Conservation (phyloP, 306 rosid genomes). For the Prosopis cineraria region DNA sequence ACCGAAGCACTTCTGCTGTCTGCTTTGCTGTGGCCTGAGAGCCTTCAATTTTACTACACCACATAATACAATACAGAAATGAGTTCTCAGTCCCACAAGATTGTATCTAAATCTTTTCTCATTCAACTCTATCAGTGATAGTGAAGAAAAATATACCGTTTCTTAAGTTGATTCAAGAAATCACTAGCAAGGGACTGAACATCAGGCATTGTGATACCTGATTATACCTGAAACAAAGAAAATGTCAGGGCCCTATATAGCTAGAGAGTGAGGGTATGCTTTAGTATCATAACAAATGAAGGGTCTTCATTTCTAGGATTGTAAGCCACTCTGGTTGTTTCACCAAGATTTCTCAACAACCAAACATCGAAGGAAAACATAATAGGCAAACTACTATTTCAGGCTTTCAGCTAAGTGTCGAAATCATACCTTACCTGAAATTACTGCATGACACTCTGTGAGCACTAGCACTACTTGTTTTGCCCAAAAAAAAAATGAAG, state of each 20-base stretch:
- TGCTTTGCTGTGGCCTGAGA: constrained; percentile 86
- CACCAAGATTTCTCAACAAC: constrained; percentile 18
- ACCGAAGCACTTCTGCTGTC: constrained; percentile 82
- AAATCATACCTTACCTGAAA: background rate
- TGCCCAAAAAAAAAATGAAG: background rate
- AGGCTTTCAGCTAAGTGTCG: background rate
- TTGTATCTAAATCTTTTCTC: constrained; percentile 15
- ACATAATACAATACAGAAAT: background rate
- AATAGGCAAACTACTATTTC: background rate
- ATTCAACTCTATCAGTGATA: constrained; percentile 18
- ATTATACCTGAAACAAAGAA: constrained; percentile 40
- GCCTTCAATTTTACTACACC: constrained; percentile 89
- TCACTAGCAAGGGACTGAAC: constrained; percentile 76
- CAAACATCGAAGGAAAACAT: background rate
- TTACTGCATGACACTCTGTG: background rate
- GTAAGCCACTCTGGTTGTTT: background rate
- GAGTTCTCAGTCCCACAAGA: background rate
- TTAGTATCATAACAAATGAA: background rate
- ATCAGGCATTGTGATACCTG: constrained; percentile 75
- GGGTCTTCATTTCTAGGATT: background rate
- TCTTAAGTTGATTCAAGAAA: constrained; percentile 73
- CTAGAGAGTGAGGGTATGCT: background rate
- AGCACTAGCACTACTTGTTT: background rate
- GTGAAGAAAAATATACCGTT: constrained; percentile 55
- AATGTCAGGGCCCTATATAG: no score